Evolutionary conservation across 169 alveolate genomes (phyloP).

Genomic region (Eimeria necatrix): DNA sequence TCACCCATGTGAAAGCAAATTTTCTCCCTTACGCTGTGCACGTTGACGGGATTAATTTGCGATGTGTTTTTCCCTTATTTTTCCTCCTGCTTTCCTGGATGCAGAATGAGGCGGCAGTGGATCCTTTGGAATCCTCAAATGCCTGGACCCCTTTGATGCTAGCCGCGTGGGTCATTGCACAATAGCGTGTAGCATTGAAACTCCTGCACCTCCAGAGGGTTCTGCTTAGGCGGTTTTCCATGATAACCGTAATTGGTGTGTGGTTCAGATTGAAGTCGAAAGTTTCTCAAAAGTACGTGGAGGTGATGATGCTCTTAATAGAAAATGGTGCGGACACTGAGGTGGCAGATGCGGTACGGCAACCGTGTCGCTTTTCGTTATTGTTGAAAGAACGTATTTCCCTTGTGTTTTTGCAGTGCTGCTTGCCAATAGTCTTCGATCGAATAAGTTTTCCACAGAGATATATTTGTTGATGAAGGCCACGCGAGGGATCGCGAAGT

Average conservation of each 20-base stretch:
- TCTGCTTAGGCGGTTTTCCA: background rate
- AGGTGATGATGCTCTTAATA: constrained; percentile 47
- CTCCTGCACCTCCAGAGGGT: background rate
- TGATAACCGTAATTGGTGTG: background rate
- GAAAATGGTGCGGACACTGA: constrained; percentile 64
- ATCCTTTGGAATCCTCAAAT: constrained; percentile 69
- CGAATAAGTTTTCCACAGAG: no score
- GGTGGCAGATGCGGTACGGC: constrained; percentile 56
- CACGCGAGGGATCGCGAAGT: no score
- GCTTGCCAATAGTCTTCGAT: no score
- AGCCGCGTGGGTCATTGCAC: constrained; percentile 75
- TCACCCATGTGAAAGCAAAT: background rate
- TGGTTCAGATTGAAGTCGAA: constrained; percentile 59
- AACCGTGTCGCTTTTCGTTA: background rate
- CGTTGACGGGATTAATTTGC: background rate
- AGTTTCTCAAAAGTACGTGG: constrained; percentile 38
- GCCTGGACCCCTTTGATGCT: constrained; percentile 81
- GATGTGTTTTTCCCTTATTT: no score
- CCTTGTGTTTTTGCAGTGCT: no score
- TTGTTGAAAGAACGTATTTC: no score
- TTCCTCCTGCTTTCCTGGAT: background rate
- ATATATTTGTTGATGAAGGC: no score
- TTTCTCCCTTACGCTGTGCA: background rate
- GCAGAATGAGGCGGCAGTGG: constrained; percentile 77
- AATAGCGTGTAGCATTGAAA: background rate